Base-by-base conservation (phyloP, 805 yeast genomes). In the Kockiozyma suomiensis region DNA sequence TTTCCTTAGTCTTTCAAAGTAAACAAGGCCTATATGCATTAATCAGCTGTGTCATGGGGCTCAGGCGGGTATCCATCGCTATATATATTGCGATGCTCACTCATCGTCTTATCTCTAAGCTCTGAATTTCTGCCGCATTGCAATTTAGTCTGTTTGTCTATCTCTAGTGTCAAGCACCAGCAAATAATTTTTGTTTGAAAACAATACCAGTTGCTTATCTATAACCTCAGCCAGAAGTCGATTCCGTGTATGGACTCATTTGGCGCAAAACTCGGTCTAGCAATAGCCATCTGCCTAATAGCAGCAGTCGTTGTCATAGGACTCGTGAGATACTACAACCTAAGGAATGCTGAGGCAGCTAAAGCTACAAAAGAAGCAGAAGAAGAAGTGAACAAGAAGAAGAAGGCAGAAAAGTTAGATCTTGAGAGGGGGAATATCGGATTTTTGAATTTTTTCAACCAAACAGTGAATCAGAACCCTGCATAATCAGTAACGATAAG, bases 191-290 rank as follows among this genome's bases (percentile, higher is more conserved):
- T 26, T 4, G 17, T 2, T n/a, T 15, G 10, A 2, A 2, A 17
- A 15, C 23, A 23, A 26, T 41, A 3, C 28, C 19, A 19, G 7
- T 15, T 6, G 25, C 15, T 41, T 28, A 2, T 8, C 46, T 6
- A 2, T 41, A 13, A 3, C 23, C 7, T 21, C 12, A 4, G n/a
- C 25, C 28, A 41, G 25, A 17, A 2, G 23, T 6, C 7, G 3
- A 41, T 1, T 8, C 6, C 46, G 28, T 28, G 23, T 21, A 32
- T 33, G 42, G 51, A 48, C 41, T 48, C 51, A 19, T 48, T 48
- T 48, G 51, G 51, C 3, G 51, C 51, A 12, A 32, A 35, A 19
- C 30, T 48, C 23, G 51, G 51, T 21, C 19, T 48, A n/a, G 33
- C 51, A n/a, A 48, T 48, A 13, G 51, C 32, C 2, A 21, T 48